Percentiles rank a stretch among this genome's conserved stretches.
phyloP scores from a whole-genome alignment of 2,329 filamentous ascomycete species.

The Alternaria postmessia region DNA sequence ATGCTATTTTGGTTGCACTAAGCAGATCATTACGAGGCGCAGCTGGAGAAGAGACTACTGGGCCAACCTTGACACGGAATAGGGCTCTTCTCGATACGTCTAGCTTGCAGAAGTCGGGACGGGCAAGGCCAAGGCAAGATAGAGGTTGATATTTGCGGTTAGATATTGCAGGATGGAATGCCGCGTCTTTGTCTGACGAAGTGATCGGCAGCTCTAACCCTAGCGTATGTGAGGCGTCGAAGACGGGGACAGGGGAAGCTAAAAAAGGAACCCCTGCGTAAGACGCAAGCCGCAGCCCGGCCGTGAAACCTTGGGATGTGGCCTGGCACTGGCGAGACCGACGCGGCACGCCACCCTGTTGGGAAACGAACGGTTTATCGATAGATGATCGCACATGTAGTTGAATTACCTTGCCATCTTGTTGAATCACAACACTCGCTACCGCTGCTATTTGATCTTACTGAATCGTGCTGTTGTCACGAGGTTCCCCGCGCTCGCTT shows the following conservation, averaged over 20 bases:
- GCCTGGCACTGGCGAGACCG: conserved; percentile 4
- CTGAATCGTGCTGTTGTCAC: background rate
- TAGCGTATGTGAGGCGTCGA: conserved; percentile 9
- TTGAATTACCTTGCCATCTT: background rate
- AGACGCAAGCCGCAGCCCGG: conserved; percentile 10
- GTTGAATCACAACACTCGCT: background rate
- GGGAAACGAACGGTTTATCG: conserved; percentile 5
- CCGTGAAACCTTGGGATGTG: conserved; percentile 8
- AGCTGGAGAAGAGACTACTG: background rate
- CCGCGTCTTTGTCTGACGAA: conserved; percentile 6
- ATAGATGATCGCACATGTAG: background rate
- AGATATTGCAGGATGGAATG: conserved; percentile 3
- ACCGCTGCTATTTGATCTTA: background rate
- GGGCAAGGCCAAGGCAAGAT: background rate
- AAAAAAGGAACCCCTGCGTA: conserved; percentile 6
- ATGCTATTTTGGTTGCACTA: conserved; percentile 14
- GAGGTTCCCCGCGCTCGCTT: conserved; percentile 3
- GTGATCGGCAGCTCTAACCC: conserved; percentile 9
- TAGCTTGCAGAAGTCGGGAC: background rate
- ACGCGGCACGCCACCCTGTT: conserved; percentile 11
- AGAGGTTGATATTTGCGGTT: background rate
- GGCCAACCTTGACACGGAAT: background rate
- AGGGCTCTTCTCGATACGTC: background rate
- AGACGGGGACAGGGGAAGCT: conserved; percentile 1
- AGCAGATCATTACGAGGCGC: conserved; percentile 3